Base-by-base conservation (phyloP, 441 rosid species). In the Croton laevigatus region DNA sequence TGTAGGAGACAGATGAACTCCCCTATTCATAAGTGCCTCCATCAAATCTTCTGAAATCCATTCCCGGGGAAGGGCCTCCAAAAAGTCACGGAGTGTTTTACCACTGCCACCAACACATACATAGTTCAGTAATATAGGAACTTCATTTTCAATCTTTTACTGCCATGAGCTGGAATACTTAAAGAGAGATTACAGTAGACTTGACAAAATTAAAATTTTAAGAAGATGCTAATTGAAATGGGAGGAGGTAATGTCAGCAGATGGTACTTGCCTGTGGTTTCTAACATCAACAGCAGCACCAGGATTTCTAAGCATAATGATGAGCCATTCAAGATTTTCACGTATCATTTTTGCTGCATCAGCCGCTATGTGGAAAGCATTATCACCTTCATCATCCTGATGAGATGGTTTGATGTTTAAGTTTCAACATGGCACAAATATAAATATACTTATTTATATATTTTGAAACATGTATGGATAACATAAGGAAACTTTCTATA, bases 311-410 rank as follows among this genome's bases (percentile, higher is more conserved):
- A 96, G 97, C 97, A 96, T 96, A 61, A 89, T 66, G 80, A 93
- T 90, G 54, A 96, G 90, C 97, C 99, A 96, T 60, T 88, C 93
- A 85, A 96, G 97, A 81, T 91, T 96, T 83, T 96, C 99, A 67
- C 98, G 94, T 72, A 93, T 93, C 97, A 91, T 93, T 86, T 90
- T 96, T 75, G 97, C 97, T 40, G 93, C 86, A 77, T 93, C 98
- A 17, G 99, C 99, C 44, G 99, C 99, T 81, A 96, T 90, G 81
- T 93, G 99, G 84, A 96, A 96, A 70, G 98, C 98, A 78, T 89
- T 91, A 72, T 91, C 91, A 57, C 99, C 98, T 80, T 96, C 98
- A 83, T 96, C 99, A 73, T 92, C 97, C 99, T 95, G 85, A 73
- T 34, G 72, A 73, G 40, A 76, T 22, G 60, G 62, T 54, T 10